Base-by-base conservation (phyloP, 208 protist species). In the Novymonas esmeraldas region DNA sequence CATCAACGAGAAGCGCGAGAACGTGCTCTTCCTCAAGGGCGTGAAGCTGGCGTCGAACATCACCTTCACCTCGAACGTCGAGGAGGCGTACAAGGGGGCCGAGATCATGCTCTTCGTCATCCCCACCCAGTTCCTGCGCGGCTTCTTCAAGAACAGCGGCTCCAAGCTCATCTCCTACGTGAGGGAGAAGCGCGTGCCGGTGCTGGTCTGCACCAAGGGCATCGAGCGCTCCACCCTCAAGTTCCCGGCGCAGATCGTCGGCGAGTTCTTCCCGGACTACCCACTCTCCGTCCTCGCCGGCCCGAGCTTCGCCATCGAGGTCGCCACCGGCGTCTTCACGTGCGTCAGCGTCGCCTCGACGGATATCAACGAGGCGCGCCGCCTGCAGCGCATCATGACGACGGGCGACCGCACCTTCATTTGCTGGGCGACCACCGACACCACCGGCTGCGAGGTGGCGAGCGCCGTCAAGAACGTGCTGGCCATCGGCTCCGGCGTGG, bases 401-500 rank as follows among this genome's bases (percentile, higher is more conserved):
- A 86, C 80, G 11, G 51, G 67, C 20, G 80, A 93, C 64, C 76
- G 70, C 51, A 71, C 72, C 51, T 97, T 98, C 69, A 76, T 89
- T 49, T 90, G 85, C 67, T 97, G 89, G 74, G 78, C 89, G 31
- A 81, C 83, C 11, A 88, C 84, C 49, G 94, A 98, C 70, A 81
- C 73, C 16, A 72, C 93, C 39, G 94, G 94, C 20, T 92, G 85
- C 44, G 92, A 98, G 79, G 82, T 97, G 28, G 78, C 87, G 50
- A 94, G 92, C 70, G 90, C 94, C n/a, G 54, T 97, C 31, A 96
- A 96, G 78, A 97, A 97, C 78, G 92, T 98, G 24, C 73, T 97
- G 50, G 89, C 87, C 59, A 96, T 95, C 72, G 88, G 83, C 42
- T 93, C 90, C 24, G 93, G 90, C 45, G 64, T 87, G 28, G 50